Evolutionary conservation across 1,284 basidiomycete species (phyloP).

Genomic region (Apiotrichum gamsii): DNA sequence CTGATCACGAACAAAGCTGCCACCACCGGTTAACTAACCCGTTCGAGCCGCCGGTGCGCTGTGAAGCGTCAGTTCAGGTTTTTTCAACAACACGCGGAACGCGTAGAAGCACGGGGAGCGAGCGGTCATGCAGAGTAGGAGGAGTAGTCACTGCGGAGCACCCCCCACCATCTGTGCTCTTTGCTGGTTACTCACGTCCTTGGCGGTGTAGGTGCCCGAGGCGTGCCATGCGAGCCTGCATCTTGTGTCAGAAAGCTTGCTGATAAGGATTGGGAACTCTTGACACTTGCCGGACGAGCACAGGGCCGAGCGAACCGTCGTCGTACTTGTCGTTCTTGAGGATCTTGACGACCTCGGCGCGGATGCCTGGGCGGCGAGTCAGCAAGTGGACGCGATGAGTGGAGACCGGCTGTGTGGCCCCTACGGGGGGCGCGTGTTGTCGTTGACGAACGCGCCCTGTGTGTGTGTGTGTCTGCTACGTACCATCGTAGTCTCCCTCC

Average conservation of each 20-base stretch:
- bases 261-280: not conserved
- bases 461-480: too few relatives aligned
- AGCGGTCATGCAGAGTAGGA: too few relatives aligned
- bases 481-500: conserved; percentile 39
- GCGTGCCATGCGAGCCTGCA: conserved; percentile 54
- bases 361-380: conserved; percentile 26
- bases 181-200: conserved; percentile 38
- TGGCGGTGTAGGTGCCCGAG: conserved; percentile 47
- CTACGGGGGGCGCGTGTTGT: not conserved
- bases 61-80: not conserved
- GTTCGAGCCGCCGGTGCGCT: conserved; percentile 53
- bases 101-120: too few relatives aligned
- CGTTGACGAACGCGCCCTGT: not conserved
- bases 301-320: conserved; percentile 45
- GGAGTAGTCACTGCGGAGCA: too few relatives aligned
- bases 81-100: too few relatives aligned
- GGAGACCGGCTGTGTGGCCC: too few relatives aligned
- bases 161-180: too few relatives aligned
- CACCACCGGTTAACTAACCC: conserved; percentile 39
- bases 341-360: conserved; percentile 41
- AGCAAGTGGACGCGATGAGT: not conserved
- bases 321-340: conserved; percentile 47
- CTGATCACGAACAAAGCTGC: not conserved
- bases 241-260: not conserved
- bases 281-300: conserved; percentile 38